Percentiles rank a stretch among this genome's conserved stretches.
These are phyloP conservation scores for Zizania latifolia DNA, from an alignment of 176 grass and related monocot species.

Conservation along the genomic window DNA sequence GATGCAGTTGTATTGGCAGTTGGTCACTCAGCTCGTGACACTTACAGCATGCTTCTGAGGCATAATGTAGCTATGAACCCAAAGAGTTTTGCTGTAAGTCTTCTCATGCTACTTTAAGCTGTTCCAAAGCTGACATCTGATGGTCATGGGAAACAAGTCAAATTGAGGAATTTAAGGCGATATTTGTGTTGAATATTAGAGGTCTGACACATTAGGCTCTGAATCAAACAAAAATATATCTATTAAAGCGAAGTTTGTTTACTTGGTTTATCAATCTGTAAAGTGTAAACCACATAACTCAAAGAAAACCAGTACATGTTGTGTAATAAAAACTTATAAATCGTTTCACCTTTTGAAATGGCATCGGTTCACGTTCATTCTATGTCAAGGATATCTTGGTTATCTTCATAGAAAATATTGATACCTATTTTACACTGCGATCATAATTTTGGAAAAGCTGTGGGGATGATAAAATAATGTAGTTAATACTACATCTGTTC, in stretches of 20 bases:
- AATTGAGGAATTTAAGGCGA: neutral
- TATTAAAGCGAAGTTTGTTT: neutral
- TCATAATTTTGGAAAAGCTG: neutral
- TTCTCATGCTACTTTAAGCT: slow-evolving; percentile 26
- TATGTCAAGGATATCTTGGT: neutral
- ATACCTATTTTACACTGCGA: neutral
- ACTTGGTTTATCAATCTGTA: neutral
- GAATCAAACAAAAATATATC: neutral
- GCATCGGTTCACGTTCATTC: neutral
- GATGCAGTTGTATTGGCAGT: slow-evolving; percentile 91
- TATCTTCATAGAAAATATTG: neutral
- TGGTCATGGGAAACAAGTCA: slow-evolving; percentile 5
- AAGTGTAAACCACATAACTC: neutral
- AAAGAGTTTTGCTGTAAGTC: slow-evolving; percentile 91
- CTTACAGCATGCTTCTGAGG: slow-evolving; percentile 69
- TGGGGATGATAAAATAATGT: neutral
- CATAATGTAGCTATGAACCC: slow-evolving; percentile 67
- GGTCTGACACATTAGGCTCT: neutral
- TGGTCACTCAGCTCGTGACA: slow-evolving; percentile 73
- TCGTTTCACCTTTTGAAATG: neutral
- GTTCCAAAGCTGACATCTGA: neutral
- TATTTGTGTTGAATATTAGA: slow-evolving; percentile 4
- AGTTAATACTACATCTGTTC: too few relatives aligned
- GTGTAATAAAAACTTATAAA: neutral
- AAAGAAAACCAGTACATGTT: neutral